phyloP scores from a whole-genome alignment of 495 filamentous ascomycete species.

The Aspergillus steynii region DNA sequence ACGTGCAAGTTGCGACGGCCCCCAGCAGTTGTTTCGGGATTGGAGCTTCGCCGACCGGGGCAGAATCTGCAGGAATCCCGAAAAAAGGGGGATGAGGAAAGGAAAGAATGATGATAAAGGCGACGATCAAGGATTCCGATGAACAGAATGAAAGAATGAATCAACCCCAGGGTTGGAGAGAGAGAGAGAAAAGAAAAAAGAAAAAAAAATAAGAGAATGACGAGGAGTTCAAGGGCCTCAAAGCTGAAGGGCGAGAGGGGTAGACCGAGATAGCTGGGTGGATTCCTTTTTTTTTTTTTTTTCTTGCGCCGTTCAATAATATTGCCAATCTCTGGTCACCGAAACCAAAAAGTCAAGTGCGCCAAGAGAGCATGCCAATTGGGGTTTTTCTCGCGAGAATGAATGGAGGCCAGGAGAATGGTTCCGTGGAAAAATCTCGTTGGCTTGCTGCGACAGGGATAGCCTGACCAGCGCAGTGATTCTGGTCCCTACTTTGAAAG shows the following conservation, averaged over 20 bases:
- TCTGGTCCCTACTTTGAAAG: not conserved
- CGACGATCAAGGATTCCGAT: not conserved
- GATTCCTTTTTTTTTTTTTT: constrained; percentile 1
- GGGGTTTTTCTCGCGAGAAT: not conserved
- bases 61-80: not conserved
- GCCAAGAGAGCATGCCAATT: constrained; percentile 1
- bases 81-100: constrained; percentile 1
- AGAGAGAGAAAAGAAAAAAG: not conserved
- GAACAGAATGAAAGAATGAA: not conserved
- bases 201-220: not conserved
- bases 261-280: not conserved
- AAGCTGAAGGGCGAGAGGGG: constrained; percentile 3
- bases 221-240: constrained; percentile 4
- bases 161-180: not conserved
- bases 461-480: not conserved
- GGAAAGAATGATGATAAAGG: not conserved
- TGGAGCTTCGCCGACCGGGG: not conserved
- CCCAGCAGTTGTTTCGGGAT: not conserved
- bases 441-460: not conserved
- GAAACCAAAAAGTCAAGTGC: not conserved
- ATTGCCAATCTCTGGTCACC: not conserved
- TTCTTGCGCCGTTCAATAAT: not conserved
- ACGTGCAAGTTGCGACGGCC: not conserved
- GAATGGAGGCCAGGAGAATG: constrained; percentile 1
- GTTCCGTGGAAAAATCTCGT: not conserved